Conservation (phyloP, 768 basidiomycete genomes). For the Collybiopsis confluens region DNA sequence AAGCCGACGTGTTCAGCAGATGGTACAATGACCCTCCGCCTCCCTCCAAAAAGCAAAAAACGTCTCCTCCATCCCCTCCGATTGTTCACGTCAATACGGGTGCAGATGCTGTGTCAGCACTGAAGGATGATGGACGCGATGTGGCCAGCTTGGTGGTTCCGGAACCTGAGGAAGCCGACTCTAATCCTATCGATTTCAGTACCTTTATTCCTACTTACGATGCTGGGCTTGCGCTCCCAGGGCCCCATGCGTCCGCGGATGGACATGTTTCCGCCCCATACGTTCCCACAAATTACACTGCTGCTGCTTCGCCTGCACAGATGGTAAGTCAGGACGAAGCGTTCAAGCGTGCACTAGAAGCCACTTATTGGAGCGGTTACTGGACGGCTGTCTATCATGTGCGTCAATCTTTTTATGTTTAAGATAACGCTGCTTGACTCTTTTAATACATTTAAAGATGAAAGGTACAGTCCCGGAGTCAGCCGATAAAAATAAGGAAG, state of each 20-base stretch:
- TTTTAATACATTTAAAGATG: too few species aligned
- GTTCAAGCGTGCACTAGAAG: slow-evolving; percentile 66
- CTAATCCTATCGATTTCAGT: slow-evolving; percentile 62
- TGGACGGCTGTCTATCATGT: slow-evolving; percentile 87
- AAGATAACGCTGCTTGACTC: too few species aligned
- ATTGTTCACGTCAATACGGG: background rate
- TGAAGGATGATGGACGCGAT: too few species aligned
- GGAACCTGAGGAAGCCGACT: slow-evolving; percentile 38
- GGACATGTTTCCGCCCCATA: slow-evolving; percentile 12
- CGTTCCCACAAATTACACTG: slow-evolving; percentile 23
- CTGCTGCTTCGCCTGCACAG: slow-evolving; percentile 24
- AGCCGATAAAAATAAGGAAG: background rate
- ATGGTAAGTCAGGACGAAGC: slow-evolving; percentile 68
- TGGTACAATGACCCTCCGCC: slow-evolving; percentile 79
- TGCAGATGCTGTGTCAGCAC: background rate
- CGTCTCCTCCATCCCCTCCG: background rate
- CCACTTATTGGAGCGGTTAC: slow-evolving; percentile 87
- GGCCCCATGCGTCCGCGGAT: background rate
- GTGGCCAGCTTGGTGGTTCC: background rate
- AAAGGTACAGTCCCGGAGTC: too few species aligned
- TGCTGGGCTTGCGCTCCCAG: slow-evolving; percentile 45
- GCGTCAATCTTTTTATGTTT: slow-evolving; percentile 18
- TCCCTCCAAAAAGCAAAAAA: slow-evolving; percentile 16
- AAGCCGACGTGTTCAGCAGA: slow-evolving; percentile 29
- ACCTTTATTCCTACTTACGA: slow-evolving; percentile 71